Evolutionary conservation across 2,329 filamentous ascomycete genomes (phyloP).

Genomic region (Grosmannia penicillata): DNA sequence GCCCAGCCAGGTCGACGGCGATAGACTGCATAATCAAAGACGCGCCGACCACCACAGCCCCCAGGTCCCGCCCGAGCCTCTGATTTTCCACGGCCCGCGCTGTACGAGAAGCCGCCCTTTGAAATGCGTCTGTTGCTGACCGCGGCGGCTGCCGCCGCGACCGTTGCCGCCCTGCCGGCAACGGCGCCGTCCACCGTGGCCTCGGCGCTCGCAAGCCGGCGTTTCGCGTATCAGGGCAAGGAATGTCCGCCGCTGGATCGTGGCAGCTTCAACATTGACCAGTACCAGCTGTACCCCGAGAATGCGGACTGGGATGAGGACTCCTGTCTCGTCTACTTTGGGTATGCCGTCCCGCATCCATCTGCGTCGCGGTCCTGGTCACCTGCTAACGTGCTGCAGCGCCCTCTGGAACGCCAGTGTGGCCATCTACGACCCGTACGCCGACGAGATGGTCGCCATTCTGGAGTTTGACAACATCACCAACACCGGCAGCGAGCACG

Average conservation of each 20-base stretch:
- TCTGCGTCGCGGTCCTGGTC: no score
- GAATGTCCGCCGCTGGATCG: conserved; percentile 10
- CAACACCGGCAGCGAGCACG: conserved; percentile 15
- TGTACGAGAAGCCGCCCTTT: no score
- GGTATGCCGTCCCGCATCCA: conserved; percentile 9
- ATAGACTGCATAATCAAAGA: no score
- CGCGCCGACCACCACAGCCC: no score
- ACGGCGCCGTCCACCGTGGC: no score
- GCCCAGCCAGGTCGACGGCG: no score
- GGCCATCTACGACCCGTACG: conserved; percentile 19
- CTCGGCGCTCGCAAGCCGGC: no score
- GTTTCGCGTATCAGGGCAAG: not conserved
- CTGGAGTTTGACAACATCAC: conserved; percentile 17
- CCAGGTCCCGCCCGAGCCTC: no score
- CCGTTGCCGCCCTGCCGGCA: no score
- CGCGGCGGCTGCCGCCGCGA: no score
- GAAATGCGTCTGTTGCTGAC: no score
- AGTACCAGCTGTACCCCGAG: conserved; percentile 20
- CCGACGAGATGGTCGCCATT: conserved; percentile 12
- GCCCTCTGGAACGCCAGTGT: conserved; percentile 16
- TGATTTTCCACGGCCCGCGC: no score
- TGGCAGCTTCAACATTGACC: conserved; percentile 13
- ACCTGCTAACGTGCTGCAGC: not conserved
- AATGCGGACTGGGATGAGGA: conserved; percentile 20
- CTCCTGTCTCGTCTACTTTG: conserved; percentile 18